Evolutionary conservation across 176 grass and related monocot species (phyloP).

Genomic region (Eragrostis nindensis): DNA sequence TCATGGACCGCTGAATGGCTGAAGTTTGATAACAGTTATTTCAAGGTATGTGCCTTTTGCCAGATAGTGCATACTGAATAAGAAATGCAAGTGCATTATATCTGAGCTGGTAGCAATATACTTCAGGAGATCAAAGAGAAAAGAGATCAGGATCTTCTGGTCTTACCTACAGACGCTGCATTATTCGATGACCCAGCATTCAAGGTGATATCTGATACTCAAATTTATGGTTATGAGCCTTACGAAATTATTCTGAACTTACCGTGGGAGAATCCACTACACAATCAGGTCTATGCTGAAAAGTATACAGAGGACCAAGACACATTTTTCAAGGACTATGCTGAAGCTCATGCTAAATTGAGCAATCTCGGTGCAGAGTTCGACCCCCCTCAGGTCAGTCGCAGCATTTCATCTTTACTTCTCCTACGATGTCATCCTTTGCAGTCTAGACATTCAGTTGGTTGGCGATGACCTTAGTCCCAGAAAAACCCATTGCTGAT

Average conservation of each 20-base stretch:
- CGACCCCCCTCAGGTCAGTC: slow-evolving; percentile 69
- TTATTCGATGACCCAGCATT: slow-evolving; percentile 90
- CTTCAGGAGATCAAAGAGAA: slow-evolving; percentile 88
- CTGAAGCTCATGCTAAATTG: slow-evolving; percentile 91
- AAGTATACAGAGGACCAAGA: slow-evolving; percentile 79
- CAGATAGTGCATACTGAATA: slow-evolving; percentile 22
- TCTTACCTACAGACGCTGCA: slow-evolving; percentile 89
- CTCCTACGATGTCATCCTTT: not conserved
- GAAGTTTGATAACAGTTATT: slow-evolving; percentile 95
- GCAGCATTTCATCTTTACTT: not conserved
- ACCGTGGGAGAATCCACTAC: slow-evolving; percentile 21
- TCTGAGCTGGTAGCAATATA: slow-evolving; percentile 29
- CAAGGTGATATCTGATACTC: slow-evolving; percentile 56
- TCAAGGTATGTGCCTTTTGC: slow-evolving; percentile 54
- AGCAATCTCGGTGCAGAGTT: slow-evolving; percentile 88
- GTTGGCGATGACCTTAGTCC: not conserved
- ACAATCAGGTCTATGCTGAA: slow-evolving; percentile 72
- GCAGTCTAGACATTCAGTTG: not conserved
- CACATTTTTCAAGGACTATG: slow-evolving; percentile 90
- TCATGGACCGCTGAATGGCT: slow-evolving; percentile 97
- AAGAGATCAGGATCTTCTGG: slow-evolving; percentile 85
- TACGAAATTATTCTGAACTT: slow-evolving; percentile 23
- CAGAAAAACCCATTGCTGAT: not conserved
- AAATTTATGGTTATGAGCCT: slow-evolving; percentile 9
- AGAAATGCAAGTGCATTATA: slow-evolving; percentile 30